Evolutionary conservation across 2,329 filamentous ascomycete species (phyloP).

Genomic region (Coniochaeta hoffmannii): DNA sequence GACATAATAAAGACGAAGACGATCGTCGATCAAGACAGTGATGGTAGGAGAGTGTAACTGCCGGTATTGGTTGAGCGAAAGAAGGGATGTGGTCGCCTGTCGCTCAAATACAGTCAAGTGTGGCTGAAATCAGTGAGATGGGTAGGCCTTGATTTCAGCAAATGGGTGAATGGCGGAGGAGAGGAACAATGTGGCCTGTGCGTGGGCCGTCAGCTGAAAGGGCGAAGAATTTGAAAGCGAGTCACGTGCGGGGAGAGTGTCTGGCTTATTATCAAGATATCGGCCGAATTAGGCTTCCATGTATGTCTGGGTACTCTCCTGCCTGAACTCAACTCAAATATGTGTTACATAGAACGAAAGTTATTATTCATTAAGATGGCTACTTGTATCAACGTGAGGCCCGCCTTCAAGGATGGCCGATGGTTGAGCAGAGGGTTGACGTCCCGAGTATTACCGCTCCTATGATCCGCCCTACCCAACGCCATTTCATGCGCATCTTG

Average conservation of each 20-base stretch:
- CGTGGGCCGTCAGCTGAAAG: not conserved
- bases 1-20: slow-evolving; percentile 40
- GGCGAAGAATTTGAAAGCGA: not conserved
- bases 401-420: not conserved
- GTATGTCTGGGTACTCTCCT: no score
- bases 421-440: not conserved
- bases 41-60: not conserved
- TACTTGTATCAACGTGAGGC: not conserved
- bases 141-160: not conserved
- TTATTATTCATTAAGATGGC: not conserved
- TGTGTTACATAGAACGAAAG: not conserved
- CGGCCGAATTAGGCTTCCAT: no score
- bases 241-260: not conserved
- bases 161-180: not conserved
- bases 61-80: not conserved
- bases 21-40: not conserved
- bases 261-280: no score
- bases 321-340: no score
- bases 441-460: not conserved
- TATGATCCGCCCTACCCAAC: not conserved
- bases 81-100: not conserved
- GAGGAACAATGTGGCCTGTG: not conserved
- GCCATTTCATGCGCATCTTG: not conserved
- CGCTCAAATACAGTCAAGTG: not conserved
- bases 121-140: not conserved